Evolutionary conservation across 208 protist genomes (phyloP), one percentile per base, ranked within the genome.

Genomic region (Acanthamoeba healyi): DNA sequence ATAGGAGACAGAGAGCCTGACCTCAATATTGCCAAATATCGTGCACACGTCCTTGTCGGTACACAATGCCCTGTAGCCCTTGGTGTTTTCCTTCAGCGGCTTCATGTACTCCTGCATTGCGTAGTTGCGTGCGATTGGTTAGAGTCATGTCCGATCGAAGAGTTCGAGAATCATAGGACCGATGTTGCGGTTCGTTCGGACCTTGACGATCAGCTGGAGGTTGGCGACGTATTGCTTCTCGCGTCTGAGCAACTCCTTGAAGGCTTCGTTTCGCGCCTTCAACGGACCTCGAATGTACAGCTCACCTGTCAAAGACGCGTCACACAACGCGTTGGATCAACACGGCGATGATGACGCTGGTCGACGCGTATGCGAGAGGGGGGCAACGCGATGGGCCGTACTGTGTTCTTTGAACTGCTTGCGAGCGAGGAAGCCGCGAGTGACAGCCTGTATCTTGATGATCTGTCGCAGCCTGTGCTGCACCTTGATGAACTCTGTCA

Each of bases 91-190:
- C 82, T 70, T 61, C 34, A 90, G 56, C 29, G 82, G 82, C 54
- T 70, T 90, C 82, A 90, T 90, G 56, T 90, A 90, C 36, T 70
- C 82, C 42, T 87, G 49, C 17, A 79, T n/a, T n/a, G n/a, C n/a
- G n/a, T n/a, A n/a, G n/a, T n/a, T n/a, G n/a, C n/a, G n/a, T n/a
- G n/a, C n/a, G n/a, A n/a, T n/a, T n/a, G n/a, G n/a, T n/a, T n/a
- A n/a, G n/a, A n/a, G n/a, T n/a, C n/a, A n/a, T n/a, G n/a, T n/a
- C n/a, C n/a, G n/a, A n/a, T n/a, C n/a, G n/a, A n/a, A n/a, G n/a
- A n/a, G n/a, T n/a, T n/a, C n/a, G n/a, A n/a, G n/a, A n/a, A n/a
- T n/a, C n/a, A n/a, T n/a, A n/a, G n/a, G n/a, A n/a, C n/a, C n/a
- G n/a, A n/a, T n/a, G n/a, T n/a, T n/a, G n/a, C 44, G 44, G 44